A percentile compares a stretch with the other conserved stretches of the same genome.
Evolutionary conservation across 352 stramenopile genomes (phyloP).

Genomic region (Blastocystis sp.): DNA sequence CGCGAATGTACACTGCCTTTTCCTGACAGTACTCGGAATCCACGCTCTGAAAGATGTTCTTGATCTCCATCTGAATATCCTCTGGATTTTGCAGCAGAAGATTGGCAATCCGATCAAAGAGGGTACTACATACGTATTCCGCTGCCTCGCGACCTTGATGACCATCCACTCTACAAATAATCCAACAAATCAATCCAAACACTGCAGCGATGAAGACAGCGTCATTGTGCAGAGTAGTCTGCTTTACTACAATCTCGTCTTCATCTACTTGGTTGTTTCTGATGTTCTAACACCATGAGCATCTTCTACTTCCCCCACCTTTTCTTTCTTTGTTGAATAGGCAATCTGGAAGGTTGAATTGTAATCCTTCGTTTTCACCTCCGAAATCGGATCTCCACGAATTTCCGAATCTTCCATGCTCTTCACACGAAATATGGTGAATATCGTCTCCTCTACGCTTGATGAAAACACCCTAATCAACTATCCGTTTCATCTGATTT

Average conservation of each 20-base stretch:
- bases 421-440: slow-evolving; percentile 25
- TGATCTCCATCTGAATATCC: slow-evolving; percentile 8
- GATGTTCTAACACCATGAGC: neutral
- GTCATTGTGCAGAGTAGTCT: neutral
- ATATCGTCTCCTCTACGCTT: slow-evolving; percentile 22
- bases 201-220: slow-evolving; percentile 24
- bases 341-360: slow-evolving; percentile 29
- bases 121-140: neutral
- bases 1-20: neutral
- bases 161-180: slow-evolving; percentile 10
- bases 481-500: neutral
- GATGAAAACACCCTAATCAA: neutral
- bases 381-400: neutral
- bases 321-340: slow-evolving; percentile 8
- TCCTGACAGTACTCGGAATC: slow-evolving; percentile 34
- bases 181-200: neutral
- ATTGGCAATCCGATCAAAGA: neutral
- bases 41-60: slow-evolving; percentile 1
- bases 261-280: neutral
- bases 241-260: slow-evolving; percentile 13
- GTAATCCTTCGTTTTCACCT: slow-evolving; percentile 38
- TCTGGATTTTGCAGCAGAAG: slow-evolving; percentile 31
- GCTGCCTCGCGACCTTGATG: slow-evolving; percentile 27
- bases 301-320: neutral
- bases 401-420: slow-evolving; percentile 32